Conservation (phyloP, 352 stramenopile species). For the Phytophthora fragariae region DNA sequence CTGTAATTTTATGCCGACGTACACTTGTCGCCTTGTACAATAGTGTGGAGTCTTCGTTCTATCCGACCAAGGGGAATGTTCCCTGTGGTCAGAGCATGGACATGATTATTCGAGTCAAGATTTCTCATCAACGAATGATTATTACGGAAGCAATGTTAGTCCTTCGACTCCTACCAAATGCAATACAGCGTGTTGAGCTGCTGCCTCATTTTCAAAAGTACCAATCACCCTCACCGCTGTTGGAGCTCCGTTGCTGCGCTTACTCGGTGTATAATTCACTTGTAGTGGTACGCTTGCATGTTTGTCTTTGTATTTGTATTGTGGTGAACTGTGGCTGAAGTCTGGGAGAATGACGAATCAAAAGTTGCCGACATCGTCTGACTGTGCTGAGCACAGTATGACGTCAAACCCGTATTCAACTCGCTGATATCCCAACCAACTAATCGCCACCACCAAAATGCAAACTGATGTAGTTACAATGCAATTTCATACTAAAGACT, state of each 20-base stretch:
- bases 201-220: background rate
- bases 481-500: background rate
- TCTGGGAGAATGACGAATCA: conserved; percentile 38
- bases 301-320: background rate
- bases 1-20: too few species aligned
- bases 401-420: conserved; percentile 34
- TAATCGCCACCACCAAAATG: background rate
- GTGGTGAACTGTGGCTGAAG: background rate
- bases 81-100: background rate
- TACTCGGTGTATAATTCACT: too few species aligned
- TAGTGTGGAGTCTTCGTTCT: too few species aligned
- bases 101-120: background rate
- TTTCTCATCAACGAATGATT: background rate
- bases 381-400: conserved; percentile 44
- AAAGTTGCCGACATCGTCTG: conserved; percentile 48
- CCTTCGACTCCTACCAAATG: too few species aligned
- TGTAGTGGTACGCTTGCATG: background rate
- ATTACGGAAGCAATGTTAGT: background rate
- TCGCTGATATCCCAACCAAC: conserved; percentile 20
- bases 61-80: background rate
- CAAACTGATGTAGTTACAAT: background rate
- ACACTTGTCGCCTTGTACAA: too few species aligned
- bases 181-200: background rate
- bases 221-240: background rate
- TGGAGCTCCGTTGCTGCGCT: too few species aligned